Evolutionary conservation across 2,329 filamentous ascomycete species (phyloP).

Genomic region (Triangularia verruculosa): DNA sequence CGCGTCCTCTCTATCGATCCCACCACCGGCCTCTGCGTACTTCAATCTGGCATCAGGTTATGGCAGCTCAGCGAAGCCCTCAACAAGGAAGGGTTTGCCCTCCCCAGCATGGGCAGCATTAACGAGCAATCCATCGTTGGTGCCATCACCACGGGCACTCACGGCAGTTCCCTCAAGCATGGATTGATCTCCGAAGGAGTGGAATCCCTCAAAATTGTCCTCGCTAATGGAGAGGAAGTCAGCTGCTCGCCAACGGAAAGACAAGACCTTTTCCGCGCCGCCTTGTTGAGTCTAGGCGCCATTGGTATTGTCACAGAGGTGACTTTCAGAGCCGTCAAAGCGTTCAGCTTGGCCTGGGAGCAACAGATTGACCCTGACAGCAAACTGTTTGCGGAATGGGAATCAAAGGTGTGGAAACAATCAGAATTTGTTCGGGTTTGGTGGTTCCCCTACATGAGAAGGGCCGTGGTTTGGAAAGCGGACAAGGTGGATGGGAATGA

Average conservation of each 20-base stretch:
- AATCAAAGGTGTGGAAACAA: slow-evolving; percentile 71
- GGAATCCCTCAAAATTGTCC: slow-evolving; percentile 70
- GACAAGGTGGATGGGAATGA: slow-evolving; percentile 38
- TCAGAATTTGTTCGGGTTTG: slow-evolving; percentile 91
- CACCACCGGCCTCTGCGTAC: slow-evolving; percentile 64
- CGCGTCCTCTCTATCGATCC: slow-evolving; percentile 68
- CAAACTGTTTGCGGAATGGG: slow-evolving; percentile 69
- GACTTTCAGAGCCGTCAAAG: slow-evolving; percentile 75
- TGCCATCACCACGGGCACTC: slow-evolving; percentile 88
- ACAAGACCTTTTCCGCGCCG: slow-evolving; percentile 79
- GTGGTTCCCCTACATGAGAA: slow-evolving; percentile 93
- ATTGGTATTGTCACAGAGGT: slow-evolving; percentile 89
- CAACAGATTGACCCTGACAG: slow-evolving; percentile 73
- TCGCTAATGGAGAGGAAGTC: slow-evolving; percentile 73
- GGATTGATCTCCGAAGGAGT: slow-evolving; percentile 82
- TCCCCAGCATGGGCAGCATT: slow-evolving; percentile 93
- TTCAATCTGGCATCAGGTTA: slow-evolving; percentile 87
- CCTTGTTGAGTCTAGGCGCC: slow-evolving; percentile 81
- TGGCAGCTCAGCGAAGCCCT: slow-evolving; percentile 70
- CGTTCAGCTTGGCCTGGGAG: slow-evolving; percentile 82
- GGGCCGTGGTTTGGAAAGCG: slow-evolving; percentile 88
- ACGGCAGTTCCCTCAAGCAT: slow-evolving; percentile 81
- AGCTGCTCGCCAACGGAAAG: slow-evolving; percentile 67
- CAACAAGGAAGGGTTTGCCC: slow-evolving; percentile 71
- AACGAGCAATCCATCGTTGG: slow-evolving; percentile 91